Evolutionary conservation across 352 stramenopile genomes (phyloP), one percentile per base, ranked within the genome.

Genomic region (Pythium biforme): DNA sequence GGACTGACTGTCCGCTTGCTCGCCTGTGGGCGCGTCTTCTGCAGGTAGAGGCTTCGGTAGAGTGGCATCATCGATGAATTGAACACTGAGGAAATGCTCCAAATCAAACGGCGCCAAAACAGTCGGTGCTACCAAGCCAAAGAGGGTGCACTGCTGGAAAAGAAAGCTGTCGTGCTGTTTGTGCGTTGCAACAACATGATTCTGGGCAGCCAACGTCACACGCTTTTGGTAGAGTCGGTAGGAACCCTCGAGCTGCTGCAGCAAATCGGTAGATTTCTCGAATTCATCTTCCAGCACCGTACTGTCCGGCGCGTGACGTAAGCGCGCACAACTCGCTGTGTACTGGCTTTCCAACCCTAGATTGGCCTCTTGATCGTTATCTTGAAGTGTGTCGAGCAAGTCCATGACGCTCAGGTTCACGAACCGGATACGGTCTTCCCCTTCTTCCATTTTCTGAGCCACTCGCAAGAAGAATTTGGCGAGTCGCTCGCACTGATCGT

Each of bases 251-350:
- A 96, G 85, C 15, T 71, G 25, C 23, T 78, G 75, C 3, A 97
- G 71, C 1, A 96, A 41, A 15, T 69, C 62, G 0, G 79, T 76
- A 1, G 75, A 80, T 0, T 53, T 63, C 6, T 75, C 59, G 52
- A 97, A 96, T 23, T 80, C 77, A 1, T 57, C 48, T 20, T 89
- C 72, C 15, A 97, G 68, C 19, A 81, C 64, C 0, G 34, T 59
- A 33, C 84, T 74, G 54, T 91, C 84, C 0, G 88, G 79, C 3
- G 89, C 83, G 55, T 96, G 89, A 19, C 89, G 83, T 25, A 96
- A 62, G 1, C 68, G 69, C 25, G 84, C 72, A 23, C 76, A 87
- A 27, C 67, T 78, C 4, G 74, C 57, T 4, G 50, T 40, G 41
- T 93, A 92, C 26, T 67, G 55, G 0, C 27, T 68, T 49, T 97